These are phyloP conservation scores for Nicotiana tomentosiformis DNA, from an alignment of 257 asterid species.

Conservation along the genomic window DNA sequence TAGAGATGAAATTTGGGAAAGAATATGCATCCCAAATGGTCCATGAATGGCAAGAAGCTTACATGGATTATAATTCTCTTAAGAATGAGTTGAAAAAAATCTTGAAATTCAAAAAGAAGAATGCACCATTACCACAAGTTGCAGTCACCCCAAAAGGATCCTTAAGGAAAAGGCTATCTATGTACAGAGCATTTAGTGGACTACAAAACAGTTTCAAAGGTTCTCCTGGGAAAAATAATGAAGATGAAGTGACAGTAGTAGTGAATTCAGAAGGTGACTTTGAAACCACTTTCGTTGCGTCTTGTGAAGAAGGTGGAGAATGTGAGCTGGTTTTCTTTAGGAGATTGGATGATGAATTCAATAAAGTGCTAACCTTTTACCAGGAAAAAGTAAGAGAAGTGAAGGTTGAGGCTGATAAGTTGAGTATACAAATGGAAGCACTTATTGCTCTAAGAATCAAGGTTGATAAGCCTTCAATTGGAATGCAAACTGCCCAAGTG, in stretches of 20 bases:
- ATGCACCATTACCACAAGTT: constrained; percentile 14
- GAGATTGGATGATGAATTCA: constrained; percentile 57
- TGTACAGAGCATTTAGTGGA: constrained; percentile 82
- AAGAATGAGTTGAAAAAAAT: constrained; percentile 44
- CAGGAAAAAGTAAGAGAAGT: constrained; percentile 40
- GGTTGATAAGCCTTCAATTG: constrained; percentile 42
- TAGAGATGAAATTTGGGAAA: constrained; percentile 81
- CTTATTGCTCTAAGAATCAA: constrained; percentile 68
- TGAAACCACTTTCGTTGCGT: constrained; percentile 59
- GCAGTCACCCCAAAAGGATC: constrained; percentile 25
- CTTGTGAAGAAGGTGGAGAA: constrained; percentile 62
- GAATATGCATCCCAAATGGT: constrained; percentile 80
- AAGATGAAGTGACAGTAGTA: constrained; percentile 60
- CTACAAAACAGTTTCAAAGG: constrained; percentile 26
- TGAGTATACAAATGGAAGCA: constrained; percentile 78
- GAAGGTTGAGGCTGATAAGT: constrained; percentile 41
- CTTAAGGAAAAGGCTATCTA: constrained; percentile 39
- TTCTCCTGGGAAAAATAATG: constrained; percentile 18
- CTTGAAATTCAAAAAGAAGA: constrained; percentile 20
- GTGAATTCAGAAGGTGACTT: constrained; percentile 35
- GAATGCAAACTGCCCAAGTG: neutral
- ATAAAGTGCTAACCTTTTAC: constrained; percentile 55
- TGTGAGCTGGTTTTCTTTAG: constrained; percentile 50
- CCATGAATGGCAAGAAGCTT: constrained; percentile 75
- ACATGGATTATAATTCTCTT: constrained; percentile 61